Conservation (phyloP, 306 rosid species). For the Cicer bijugum region DNA sequence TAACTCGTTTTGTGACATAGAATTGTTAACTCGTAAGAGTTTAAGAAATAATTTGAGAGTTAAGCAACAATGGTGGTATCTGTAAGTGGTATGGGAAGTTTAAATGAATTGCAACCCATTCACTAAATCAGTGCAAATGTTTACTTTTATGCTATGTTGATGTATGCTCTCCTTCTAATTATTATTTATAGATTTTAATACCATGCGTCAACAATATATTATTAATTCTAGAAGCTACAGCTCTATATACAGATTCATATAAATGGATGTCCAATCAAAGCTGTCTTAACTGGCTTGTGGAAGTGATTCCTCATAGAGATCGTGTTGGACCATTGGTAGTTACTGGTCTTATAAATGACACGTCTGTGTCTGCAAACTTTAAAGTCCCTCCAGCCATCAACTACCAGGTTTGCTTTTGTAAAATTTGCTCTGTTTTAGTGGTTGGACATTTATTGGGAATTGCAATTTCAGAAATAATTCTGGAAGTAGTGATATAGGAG, state of each 20-base stretch:
- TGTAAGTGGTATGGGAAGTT: neutral
- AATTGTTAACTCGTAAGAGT: too few relatives aligned
- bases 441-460: constrained; percentile 29
- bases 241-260: constrained; percentile 52
- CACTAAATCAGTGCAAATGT: neutral
- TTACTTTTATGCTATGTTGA: neutral
- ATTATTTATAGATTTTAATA: constrained; percentile 8
- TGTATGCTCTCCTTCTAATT: constrained; percentile 10
- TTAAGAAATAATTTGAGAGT: too few relatives aligned
- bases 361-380: constrained; percentile 48
- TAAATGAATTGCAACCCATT: constrained; percentile 28
- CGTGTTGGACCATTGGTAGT: constrained; percentile 74
- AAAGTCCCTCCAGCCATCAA: constrained; percentile 51
- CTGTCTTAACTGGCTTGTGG: constrained; percentile 72
- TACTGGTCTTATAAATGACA: constrained; percentile 63
- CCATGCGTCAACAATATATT: constrained; percentile 11
- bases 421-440: constrained; percentile 33
- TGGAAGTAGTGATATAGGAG: constrained; percentile 27
- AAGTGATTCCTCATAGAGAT: constrained; percentile 59
- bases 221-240: constrained; percentile 14
- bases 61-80: neutral
- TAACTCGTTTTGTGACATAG: too few relatives aligned
- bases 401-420: constrained; percentile 64
- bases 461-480: constrained; percentile 35
- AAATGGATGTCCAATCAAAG: constrained; percentile 71